phyloP scores from a whole-genome alignment of 192 early-diverging fungal genomes.

The Gamsiella multidivaricata region DNA sequence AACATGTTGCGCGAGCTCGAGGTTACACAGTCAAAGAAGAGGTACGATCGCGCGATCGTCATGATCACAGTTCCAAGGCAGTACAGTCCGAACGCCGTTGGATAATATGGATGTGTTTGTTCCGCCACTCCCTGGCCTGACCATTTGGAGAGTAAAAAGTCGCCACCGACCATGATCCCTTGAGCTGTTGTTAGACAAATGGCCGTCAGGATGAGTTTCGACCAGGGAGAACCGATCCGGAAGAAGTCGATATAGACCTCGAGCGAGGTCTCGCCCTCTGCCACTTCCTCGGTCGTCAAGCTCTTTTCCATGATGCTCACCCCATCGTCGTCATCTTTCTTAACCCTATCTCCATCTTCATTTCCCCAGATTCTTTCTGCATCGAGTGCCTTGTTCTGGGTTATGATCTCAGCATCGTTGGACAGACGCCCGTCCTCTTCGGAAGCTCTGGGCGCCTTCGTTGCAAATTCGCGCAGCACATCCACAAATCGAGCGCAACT shows the following conservation, averaged over 20 bases:
- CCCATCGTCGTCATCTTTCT: constrained; percentile 31
- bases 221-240: constrained; percentile 40
- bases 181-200: constrained; percentile 40
- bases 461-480: constrained; percentile 49
- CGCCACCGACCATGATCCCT: constrained; percentile 44
- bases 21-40: constrained; percentile 51
- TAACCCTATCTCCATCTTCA: background rate
- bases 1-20: constrained; percentile 57
- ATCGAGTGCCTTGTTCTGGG: too few relatives aligned
- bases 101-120: constrained; percentile 53
- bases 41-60: constrained; percentile 58
- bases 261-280: constrained; percentile 49
- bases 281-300: constrained; percentile 45
- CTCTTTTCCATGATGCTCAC: constrained; percentile 30
- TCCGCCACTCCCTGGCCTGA: constrained; percentile 33
- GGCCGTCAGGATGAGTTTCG: constrained; percentile 17
- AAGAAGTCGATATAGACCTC: constrained; percentile 52
- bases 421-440: constrained; percentile 35
- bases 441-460: constrained; percentile 25
- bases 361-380: too few relatives aligned
- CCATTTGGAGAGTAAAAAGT: constrained; percentile 71
- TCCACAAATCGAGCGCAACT: constrained; percentile 47
- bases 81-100: constrained; percentile 54
- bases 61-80: constrained; percentile 60
- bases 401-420: too few relatives aligned